Evolutionary conservation across 192 early-diverging fungal species (phyloP).

Genomic region (Linnemannia elongata): DNA sequence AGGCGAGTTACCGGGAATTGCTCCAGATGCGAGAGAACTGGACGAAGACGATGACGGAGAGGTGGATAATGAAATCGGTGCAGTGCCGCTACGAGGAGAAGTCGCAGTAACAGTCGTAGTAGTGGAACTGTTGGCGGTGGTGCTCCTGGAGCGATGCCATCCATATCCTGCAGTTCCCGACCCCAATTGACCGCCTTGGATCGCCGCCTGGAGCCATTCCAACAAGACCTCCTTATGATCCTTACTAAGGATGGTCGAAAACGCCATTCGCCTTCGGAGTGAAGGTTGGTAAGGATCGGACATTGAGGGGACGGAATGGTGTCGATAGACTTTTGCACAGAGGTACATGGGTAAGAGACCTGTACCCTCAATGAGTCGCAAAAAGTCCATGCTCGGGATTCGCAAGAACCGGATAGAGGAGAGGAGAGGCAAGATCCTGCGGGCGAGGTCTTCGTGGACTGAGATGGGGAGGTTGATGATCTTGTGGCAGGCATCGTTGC

Average conservation of each 20-base stretch:
- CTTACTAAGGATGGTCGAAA: slow-evolving; percentile 41
- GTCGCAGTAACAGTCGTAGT: background rate
- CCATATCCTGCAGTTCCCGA: background rate
- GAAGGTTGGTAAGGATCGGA: slow-evolving; percentile 43
- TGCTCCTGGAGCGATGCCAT: background rate
- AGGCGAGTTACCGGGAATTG: background rate
- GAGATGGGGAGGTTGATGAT: slow-evolving; percentile 13
- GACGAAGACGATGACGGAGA: background rate
- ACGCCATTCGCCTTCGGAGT: slow-evolving; percentile 41
- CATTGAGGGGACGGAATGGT: slow-evolving; percentile 54
- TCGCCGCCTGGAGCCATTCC: slow-evolving; percentile 26
- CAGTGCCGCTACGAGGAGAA: background rate
- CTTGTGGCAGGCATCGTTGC: slow-evolving; percentile 4
- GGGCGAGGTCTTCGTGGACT: slow-evolving; percentile 36
- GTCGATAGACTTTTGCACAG: slow-evolving; percentile 49
- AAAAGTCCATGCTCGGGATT: slow-evolving; percentile 40
- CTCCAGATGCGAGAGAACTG: background rate
- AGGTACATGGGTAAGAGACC: slow-evolving; percentile 36
- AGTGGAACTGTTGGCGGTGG: background rate
- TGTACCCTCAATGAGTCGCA: slow-evolving; percentile 46
- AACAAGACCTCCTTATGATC: slow-evolving; percentile 45
- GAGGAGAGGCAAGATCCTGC: slow-evolving; percentile 25
- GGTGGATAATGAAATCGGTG: background rate
- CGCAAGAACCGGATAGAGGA: slow-evolving; percentile 43
- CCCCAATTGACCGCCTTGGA: background rate